Percentiles rank a stretch among this genome's conserved stretches.
These are phyloP conservation scores for Aspergillus nanangensis DNA, from an alignment of 495 filamentous ascomycete genomes.

Conservation along the genomic window DNA sequence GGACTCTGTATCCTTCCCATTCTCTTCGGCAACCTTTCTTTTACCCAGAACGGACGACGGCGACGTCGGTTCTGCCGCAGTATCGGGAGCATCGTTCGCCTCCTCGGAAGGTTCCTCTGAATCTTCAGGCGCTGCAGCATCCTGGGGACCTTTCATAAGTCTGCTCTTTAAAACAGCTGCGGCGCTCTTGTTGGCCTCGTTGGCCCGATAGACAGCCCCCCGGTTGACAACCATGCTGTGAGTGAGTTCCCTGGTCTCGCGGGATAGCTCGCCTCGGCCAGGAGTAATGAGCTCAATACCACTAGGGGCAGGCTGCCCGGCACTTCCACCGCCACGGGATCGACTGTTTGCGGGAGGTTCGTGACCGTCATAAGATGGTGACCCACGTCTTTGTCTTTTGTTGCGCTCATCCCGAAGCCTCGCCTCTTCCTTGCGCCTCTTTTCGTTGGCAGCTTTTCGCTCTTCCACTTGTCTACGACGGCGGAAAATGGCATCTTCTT, in stretches of 20 bases:
- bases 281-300: conserved; percentile 57
- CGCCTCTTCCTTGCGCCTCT: conserved; percentile 70
- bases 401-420: conserved; percentile 45
- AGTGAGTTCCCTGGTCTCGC: conserved; percentile 61
- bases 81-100: conserved; percentile 17
- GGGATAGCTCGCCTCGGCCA: conserved; percentile 51
- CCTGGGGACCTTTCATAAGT: conserved; percentile 49
- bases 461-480: conserved; percentile 80
- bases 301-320: conserved; percentile 34
- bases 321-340: conserved; percentile 22
- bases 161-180: conserved; percentile 84
- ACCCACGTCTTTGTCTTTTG: conserved; percentile 40
- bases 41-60: conserved; percentile 53
- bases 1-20: conserved; percentile 55
- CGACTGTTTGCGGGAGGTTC: conserved; percentile 22
- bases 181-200: conserved; percentile 89
- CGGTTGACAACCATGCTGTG: conserved; percentile 87
- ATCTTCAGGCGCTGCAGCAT: conserved; percentile 16
- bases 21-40: conserved; percentile 57
- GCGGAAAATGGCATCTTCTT: conserved; percentile 91
- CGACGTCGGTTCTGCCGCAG: conserved; percentile 25
- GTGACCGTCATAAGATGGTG: conserved; percentile 39
- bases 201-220: conserved; percentile 67
- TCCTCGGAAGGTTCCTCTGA: conserved; percentile 9
- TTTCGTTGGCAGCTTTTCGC: conserved; percentile 69